These are phyloP conservation scores for Thuja plicata DNA, from an alignment of 83 land plant species.

Conservation along the genomic window DNA sequence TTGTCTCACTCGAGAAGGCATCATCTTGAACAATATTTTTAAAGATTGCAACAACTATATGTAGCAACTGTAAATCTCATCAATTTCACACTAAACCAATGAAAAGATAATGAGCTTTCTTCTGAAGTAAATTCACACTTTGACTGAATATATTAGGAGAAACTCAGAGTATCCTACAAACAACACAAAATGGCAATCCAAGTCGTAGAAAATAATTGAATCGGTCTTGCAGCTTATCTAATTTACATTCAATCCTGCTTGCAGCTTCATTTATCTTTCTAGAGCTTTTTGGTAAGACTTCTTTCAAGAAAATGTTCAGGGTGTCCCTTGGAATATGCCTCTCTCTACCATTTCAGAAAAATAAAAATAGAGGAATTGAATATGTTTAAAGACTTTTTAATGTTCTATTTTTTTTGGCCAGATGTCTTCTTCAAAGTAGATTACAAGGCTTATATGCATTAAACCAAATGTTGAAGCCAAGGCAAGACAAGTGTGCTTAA, in stretches of 20 bases:
- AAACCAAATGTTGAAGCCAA: too few species aligned
- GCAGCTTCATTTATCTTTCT: conserved; percentile 31
- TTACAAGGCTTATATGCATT: too few species aligned
- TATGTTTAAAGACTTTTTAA: too few species aligned
- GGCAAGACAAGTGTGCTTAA: too few species aligned
- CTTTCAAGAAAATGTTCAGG: conserved; percentile 33
- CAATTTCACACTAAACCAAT: background rate
- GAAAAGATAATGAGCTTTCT: conserved; percentile 39
- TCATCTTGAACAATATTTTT: too few species aligned
- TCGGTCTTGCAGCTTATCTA: conserved; percentile 46
- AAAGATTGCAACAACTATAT: too few species aligned
- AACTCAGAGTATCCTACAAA: conserved; percentile 25
- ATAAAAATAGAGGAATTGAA: too few species aligned
- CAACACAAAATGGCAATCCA: conserved; percentile 35
- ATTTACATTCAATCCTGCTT: conserved; percentile 36
- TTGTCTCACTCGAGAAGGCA: too few species aligned
- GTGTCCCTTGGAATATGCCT: background rate
- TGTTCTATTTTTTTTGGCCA: too few species aligned
- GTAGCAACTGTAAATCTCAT: too few species aligned
- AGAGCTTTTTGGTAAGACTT: conserved; percentile 38
- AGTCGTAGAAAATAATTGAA: conserved; percentile 42
- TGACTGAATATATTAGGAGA: conserved; percentile 35
- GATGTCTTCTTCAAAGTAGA: too few species aligned
- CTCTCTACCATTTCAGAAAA: too few species aligned
- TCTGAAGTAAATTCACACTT: conserved; percentile 21